phyloP scores from a whole-genome alignment of 2,329 filamentous ascomycete species.

The Stagonosporopsis chrysanthemi region DNA sequence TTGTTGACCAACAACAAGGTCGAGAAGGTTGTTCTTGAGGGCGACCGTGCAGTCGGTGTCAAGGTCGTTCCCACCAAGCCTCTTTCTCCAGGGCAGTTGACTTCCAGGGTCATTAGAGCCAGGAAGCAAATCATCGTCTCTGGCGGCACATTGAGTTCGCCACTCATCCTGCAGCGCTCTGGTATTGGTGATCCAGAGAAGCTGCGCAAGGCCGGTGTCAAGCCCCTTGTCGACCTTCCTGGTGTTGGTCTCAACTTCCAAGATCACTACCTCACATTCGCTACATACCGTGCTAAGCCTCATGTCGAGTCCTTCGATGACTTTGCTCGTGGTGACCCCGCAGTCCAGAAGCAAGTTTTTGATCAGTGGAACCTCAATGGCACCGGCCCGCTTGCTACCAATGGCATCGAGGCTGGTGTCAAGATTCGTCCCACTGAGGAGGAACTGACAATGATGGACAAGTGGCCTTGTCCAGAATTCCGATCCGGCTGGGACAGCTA shows the following conservation, averaged over 20 bases:
- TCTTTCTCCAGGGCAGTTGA: conserved; percentile 61
- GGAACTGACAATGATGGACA: conserved; percentile 72
- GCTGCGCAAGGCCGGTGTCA: conserved; percentile 71
- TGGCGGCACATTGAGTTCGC: conserved; percentile 75
- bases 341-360: conserved; percentile 75
- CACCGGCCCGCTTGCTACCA: conserved; percentile 78
- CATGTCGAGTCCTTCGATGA: conserved; percentile 81
- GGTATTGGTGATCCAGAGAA: conserved; percentile 77
- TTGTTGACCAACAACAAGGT: conserved; percentile 78
- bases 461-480: conserved; percentile 78
- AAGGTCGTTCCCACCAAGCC: conserved; percentile 75
- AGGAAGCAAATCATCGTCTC: conserved; percentile 78
- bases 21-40: conserved; percentile 77
- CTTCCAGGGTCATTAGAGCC: conserved; percentile 68
- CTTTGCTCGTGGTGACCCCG: conserved; percentile 76
- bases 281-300: conserved; percentile 75
- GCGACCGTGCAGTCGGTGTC: conserved; percentile 75
- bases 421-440: conserved; percentile 76
- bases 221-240: conserved; percentile 73
- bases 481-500: conserved; percentile 79
- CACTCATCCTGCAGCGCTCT: conserved; percentile 76
- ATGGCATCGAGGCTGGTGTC: conserved; percentile 81
- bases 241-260: conserved; percentile 81
- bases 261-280: conserved; percentile 76
- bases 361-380: conserved; percentile 82